Evolutionary conservation across 352 stramenopile genomes (phyloP).

Genomic region (Phytophthora pini): DNA sequence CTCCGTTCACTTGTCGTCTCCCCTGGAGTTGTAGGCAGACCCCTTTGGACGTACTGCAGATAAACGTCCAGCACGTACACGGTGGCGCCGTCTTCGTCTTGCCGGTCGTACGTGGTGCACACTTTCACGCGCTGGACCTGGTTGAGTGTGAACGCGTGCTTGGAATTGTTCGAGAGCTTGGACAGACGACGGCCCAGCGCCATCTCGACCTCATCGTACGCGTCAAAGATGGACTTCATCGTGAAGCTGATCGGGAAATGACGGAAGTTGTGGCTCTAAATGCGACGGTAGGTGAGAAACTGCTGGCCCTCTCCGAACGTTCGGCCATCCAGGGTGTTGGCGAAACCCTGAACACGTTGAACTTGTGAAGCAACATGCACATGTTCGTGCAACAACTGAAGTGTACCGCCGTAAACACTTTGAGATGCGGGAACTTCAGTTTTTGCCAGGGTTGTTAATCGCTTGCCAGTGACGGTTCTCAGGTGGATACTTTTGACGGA

Average conservation of each 20-base stretch:
- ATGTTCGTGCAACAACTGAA: not conserved
- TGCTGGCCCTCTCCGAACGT: slow-evolving; percentile 25
- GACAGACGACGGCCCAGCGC: slow-evolving; percentile 37
- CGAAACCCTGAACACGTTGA: too few species aligned
- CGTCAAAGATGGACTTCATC: slow-evolving; percentile 26
- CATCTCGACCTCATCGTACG: slow-evolving; percentile 8
- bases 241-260: slow-evolving; percentile 13
- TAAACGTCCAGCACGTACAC: slow-evolving; percentile 66
- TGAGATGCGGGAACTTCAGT: slow-evolving; percentile 7
- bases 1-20: slow-evolving; percentile 31
- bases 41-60: slow-evolving; percentile 54
- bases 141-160: slow-evolving; percentile 63
- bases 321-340: slow-evolving; percentile 1
- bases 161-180: slow-evolving; percentile 58
- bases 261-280: slow-evolving; percentile 8
- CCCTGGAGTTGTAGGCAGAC: slow-evolving; percentile 43
- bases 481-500: slow-evolving; percentile 16
- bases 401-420: slow-evolving; percentile 7
- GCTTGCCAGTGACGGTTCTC: not conserved
- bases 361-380: too few species aligned
- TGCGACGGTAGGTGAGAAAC: slow-evolving; percentile 6
- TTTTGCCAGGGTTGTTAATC: slow-evolving; percentile 2
- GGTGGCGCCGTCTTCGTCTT: slow-evolving; percentile 43
- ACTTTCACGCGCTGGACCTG: slow-evolving; percentile 65
- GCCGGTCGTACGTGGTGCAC: slow-evolving; percentile 39